Evolutionary conservation across 495 filamentous ascomycete species (phyloP), one percentile per base, ranked within the genome.

Genomic region (Pyronema omphalodes): DNA sequence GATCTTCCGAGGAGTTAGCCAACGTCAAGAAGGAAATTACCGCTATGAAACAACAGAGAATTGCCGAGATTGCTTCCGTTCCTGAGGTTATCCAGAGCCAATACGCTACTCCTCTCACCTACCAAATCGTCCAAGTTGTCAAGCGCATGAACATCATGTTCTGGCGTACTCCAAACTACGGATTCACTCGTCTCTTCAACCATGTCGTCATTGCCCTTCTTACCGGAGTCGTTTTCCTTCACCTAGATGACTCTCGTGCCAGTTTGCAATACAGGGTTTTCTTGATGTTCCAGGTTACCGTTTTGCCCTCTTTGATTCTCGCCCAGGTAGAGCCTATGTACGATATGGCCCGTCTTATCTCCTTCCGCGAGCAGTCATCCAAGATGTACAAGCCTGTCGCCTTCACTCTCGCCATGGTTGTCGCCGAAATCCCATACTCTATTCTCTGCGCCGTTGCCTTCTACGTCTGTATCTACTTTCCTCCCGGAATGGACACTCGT

Each of bases 191-290:
- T 34, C 70, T 91, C 6, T 86, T 86, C 71, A 81, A 81, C 55
- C 81, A 88, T 59, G 65, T 85, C 52, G 75, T 74, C 59, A 81
- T 88, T 55, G 75, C 81, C 6, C 60, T 93, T 9, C 66, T 89
- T 45, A 86, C 81, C 0, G 86, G 86, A 35, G 70, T 93, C 14
- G 78, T 76, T 23, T 91, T 78, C 61, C 68, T 86, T 17, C 69
- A 82, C 7, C 74, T 88, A 3, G 78, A 84, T 57, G 63, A 85
- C 55, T 80, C 78, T 0, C 74, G 80, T 4, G 67, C 77, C 3
- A 80, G 76, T 4, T 69, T 89, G 15, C 85, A 93, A 58, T 81
- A 87, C 67, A 78, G 78, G 43, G 76, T 93, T 55, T 91, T 93
- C 67, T 76, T 86, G 65, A 80, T 86, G 61, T 91, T 89, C 73